A percentile compares a stretch with the other conserved stretches of the same genome.
phyloP scores from a whole-genome alignment of 768 basidiomycete species.

The Dioszegia aurantiaca region DNA sequence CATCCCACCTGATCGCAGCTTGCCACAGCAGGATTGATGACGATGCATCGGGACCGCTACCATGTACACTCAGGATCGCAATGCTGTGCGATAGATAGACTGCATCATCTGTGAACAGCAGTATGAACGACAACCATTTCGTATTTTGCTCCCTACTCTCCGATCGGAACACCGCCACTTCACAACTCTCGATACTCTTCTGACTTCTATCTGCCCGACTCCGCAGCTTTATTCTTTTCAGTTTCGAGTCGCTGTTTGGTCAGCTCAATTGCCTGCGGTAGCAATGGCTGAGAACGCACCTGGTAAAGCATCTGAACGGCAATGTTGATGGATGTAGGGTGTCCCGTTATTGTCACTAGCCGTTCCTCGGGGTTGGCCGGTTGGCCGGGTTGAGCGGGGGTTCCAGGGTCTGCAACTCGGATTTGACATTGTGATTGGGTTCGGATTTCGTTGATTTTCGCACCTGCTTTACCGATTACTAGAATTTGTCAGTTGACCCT shows the following conservation, averaged over 20 bases:
- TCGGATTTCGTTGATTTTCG: slow-evolving; percentile 98
- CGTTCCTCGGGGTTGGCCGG: slow-evolving; percentile 64
- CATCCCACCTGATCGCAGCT: slow-evolving; percentile 14
- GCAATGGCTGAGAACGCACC: slow-evolving; percentile 32
- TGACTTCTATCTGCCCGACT: background rate
- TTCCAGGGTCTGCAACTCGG: slow-evolving; percentile 97
- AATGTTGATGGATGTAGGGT: slow-evolving; percentile 90
- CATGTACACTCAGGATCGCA: background rate
- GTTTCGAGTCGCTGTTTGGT: slow-evolving; percentile 1
- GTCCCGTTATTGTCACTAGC: slow-evolving; percentile 95
- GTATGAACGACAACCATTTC: slow-evolving; percentile 3
- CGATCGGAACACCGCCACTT: background rate
- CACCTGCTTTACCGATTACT: slow-evolving; percentile 94
- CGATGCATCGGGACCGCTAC: background rate
- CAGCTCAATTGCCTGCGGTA: background rate
- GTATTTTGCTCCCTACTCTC: background rate
- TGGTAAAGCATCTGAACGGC: slow-evolving; percentile 75
- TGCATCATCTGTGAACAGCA: background rate
- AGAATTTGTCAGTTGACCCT: background rate
- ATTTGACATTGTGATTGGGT: slow-evolving; percentile 93
- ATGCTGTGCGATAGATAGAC: background rate
- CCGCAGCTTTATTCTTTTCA: background rate
- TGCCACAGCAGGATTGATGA: background rate
- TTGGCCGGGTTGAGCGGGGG: slow-evolving; percentile 65
- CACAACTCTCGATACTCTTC: background rate